phyloP scores from a whole-genome alignment of 768 basidiomycete genomes.

The Lactarius quietus region DNA sequence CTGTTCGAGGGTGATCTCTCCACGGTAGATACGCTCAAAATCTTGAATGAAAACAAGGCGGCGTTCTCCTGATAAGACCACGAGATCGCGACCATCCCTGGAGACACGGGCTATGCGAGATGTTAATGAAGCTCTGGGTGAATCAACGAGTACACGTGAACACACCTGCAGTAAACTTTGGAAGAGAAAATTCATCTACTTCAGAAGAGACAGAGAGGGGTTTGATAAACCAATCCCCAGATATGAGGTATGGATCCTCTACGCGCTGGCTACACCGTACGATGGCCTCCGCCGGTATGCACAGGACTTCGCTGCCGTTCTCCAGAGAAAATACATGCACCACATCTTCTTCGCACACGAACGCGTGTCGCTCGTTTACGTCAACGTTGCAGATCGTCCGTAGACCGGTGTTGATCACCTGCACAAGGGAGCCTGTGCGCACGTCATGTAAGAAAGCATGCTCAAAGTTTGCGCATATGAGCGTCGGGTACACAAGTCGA shows the following conservation, averaged over 20 bases:
- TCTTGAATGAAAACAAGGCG: constrained; percentile 34
- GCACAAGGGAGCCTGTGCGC: constrained; percentile 44
- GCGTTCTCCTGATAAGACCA: constrained; percentile 29
- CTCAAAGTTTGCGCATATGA: constrained; percentile 46
- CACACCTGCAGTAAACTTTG: constrained; percentile 11
- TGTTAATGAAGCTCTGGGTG: not conserved
- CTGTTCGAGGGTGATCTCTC: not conserved
- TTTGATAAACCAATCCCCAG: not conserved
- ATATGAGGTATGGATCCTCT: constrained; percentile 1
- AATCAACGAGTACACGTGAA: not conserved
- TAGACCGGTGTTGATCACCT: constrained; percentile 45
- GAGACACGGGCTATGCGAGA: constrained; percentile 36
- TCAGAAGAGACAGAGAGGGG: not conserved
- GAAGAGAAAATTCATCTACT: not conserved
- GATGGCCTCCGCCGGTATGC: constrained; percentile 42
- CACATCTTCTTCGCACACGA: constrained; percentile 41
- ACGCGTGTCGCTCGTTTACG: constrained; percentile 50
- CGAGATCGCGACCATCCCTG: constrained; percentile 34
- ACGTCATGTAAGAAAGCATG: constrained; percentile 63
- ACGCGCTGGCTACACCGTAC: not conserved
- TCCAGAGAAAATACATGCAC: not conserved
- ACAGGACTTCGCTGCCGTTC: constrained; percentile 39
- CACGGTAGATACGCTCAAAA: constrained; percentile 30
- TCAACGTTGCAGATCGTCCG: constrained; percentile 53
- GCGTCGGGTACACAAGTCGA: constrained; percentile 62